Evolutionary conservation across 352 stramenopile genomes (phyloP).

Genomic region (Phytopythium cucurbitacearum): DNA sequence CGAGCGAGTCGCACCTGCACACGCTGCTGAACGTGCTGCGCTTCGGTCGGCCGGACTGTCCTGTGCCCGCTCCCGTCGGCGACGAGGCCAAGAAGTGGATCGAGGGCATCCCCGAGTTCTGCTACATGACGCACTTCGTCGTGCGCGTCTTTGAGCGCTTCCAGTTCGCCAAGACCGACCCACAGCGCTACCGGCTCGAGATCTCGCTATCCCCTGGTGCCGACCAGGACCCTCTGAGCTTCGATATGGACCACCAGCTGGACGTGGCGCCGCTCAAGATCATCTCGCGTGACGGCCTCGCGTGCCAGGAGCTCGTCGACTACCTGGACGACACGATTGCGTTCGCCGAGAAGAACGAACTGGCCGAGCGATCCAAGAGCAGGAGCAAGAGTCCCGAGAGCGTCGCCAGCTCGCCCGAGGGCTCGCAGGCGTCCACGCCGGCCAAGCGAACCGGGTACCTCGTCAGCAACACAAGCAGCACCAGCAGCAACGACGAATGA

Average conservation of each 20-base stretch:
- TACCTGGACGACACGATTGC: slow-evolving; percentile 75
- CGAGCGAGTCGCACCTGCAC: slow-evolving; percentile 98
- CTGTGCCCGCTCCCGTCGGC: slow-evolving; percentile 46
- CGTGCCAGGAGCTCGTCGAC: slow-evolving; percentile 80
- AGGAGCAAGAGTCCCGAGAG: slow-evolving; percentile 21
- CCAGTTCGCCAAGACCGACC: slow-evolving; percentile 55
- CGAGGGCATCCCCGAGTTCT: slow-evolving; percentile 94
- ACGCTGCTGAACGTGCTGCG: slow-evolving; percentile 98
- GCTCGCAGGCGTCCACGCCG: slow-evolving; percentile 18
- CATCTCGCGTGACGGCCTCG: slow-evolving; percentile 78
- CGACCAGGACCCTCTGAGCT: slow-evolving; percentile 63
- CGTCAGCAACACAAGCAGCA: slow-evolving; percentile 56
- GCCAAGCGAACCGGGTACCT: slow-evolving; percentile 55
- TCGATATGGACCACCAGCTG: slow-evolving; percentile 53
- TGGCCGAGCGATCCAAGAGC: slow-evolving; percentile 24
- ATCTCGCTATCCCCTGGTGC: slow-evolving; percentile 82
- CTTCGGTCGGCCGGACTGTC: slow-evolving; percentile 65
- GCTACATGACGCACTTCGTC: slow-evolving; percentile 99
- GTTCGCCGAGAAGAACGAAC: slow-evolving; percentile 66
- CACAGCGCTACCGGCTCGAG: slow-evolving; percentile 79
- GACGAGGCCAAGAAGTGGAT: slow-evolving; percentile 83
- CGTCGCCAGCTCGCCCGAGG: slow-evolving; percentile 19
- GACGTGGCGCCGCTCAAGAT: slow-evolving; percentile 76
- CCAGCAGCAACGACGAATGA: slow-evolving; percentile 34
- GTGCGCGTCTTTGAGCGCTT: slow-evolving; percentile 97